Evolutionary conservation across 2,329 filamentous ascomycete species (phyloP).

Genomic region (Diaporthe humulicola): DNA sequence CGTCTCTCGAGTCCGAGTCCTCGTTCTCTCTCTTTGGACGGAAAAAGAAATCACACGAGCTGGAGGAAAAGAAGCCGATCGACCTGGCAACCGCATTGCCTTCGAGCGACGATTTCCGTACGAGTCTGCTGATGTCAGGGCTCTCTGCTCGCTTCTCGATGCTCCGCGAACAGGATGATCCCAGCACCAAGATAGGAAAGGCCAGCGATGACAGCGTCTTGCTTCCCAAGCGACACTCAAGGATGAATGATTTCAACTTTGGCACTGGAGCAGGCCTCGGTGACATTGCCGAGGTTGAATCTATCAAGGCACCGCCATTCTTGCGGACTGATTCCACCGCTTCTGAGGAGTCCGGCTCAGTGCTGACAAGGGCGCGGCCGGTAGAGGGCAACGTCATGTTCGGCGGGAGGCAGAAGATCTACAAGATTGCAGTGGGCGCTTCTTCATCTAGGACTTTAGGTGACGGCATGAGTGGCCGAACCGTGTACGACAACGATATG

Average conservation of each 20-base stretch:
- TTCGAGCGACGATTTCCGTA: constrained; percentile 89
- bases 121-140: constrained; percentile 94
- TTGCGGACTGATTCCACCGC: constrained; percentile 75
- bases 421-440: constrained; percentile 77
- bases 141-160: constrained; percentile 97
- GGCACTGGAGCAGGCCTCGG: constrained; percentile 68
- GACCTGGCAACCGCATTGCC: constrained; percentile 83
- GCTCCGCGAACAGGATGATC: constrained; percentile 94
- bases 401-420: constrained; percentile 95
- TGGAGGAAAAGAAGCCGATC: constrained; percentile 74
- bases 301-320: constrained; percentile 72
- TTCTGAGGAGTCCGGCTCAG: constrained; percentile 77
- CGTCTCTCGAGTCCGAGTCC: constrained; percentile 66
- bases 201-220: constrained; percentile 96
- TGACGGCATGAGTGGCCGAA: constrained; percentile 72
- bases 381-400: constrained; percentile 94
- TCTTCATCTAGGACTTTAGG: constrained; percentile 56
- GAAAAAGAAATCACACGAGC: constrained; percentile 66
- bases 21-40: constrained; percentile 69
- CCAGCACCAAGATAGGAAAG: constrained; percentile 88
- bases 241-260: constrained; percentile 78
- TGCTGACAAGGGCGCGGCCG: constrained; percentile 88
- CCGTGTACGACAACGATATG: constrained; percentile 90
- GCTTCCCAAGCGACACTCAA: constrained; percentile 84
- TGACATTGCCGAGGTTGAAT: constrained; percentile 93